Evolutionary conservation across 257 asterid genomes (phyloP).

Genomic region (Craterostigma plantagineum): DNA sequence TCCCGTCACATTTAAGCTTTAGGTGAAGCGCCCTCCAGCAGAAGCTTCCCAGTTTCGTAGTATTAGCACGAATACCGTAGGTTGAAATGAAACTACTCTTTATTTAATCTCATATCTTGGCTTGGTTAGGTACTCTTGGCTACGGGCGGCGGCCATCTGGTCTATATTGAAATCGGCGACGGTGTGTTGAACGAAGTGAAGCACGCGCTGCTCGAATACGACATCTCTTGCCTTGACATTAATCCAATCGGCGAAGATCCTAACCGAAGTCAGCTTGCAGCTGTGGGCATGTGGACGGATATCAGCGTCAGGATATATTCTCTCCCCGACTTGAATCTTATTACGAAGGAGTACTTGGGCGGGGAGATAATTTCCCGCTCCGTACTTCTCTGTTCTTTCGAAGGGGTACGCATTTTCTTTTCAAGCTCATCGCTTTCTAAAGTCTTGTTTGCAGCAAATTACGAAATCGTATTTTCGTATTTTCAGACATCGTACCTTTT

Average conservation of each 20-base stretch:
- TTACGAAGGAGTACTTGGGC: constrained; percentile 82
- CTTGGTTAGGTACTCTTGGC: constrained; percentile 64
- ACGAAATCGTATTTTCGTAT: neutral
- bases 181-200: constrained; percentile 60
- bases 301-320: constrained; percentile 60
- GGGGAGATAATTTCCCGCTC: constrained; percentile 99
- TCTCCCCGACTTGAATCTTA: constrained; percentile 76
- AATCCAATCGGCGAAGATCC: constrained; percentile 84
- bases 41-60: no score
- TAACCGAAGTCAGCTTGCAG: constrained; percentile 70
- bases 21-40: no score
- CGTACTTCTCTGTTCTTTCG: constrained; percentile 81
- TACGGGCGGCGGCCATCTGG: constrained; percentile 92
- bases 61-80: neutral
- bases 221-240: constrained; percentile 90
- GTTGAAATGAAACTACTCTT: no score
- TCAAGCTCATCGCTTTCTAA: no score
- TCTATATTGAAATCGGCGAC: constrained; percentile 89
- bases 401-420: constrained; percentile 43
- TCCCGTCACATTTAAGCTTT: no score
- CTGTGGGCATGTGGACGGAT: constrained; percentile 99
- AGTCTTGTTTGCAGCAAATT: no score
- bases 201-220: constrained; percentile 70
- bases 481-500: constrained; percentile 86
- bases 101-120: no score